A percentile compares a stretch with the other conserved stretches of the same genome.
Conservation (phyloP, 345 rosid species). For the Moricandia moricandioides region DNA sequence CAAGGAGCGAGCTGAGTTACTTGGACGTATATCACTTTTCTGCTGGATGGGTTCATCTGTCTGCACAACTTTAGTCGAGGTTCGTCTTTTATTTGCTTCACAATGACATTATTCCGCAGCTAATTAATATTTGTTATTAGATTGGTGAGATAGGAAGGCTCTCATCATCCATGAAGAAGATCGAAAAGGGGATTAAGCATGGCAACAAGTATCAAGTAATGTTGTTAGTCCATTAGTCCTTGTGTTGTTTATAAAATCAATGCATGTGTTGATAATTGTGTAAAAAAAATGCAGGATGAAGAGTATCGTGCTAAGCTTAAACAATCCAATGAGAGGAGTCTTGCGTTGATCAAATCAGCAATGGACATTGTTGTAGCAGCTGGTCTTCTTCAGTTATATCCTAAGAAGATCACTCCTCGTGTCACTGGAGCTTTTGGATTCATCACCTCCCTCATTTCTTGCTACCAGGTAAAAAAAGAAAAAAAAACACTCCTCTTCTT, state of each 20-base stretch:
- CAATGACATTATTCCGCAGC: neutral
- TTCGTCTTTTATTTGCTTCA: constrained; percentile 35
- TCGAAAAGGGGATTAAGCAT: constrained; percentile 68
- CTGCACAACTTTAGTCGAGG: constrained; percentile 90
- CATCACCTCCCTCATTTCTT: constrained; percentile 74
- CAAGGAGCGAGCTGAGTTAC: constrained; percentile 81
- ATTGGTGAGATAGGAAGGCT: constrained; percentile 91
- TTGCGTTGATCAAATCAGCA: constrained; percentile 77
- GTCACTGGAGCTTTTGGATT: constrained; percentile 91
- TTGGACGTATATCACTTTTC: constrained; percentile 90
- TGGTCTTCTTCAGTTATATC: constrained; percentile 88
- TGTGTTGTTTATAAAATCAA: neutral
- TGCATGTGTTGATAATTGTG: neutral
- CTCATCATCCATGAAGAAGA: constrained; percentile 74
- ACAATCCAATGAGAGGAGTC: constrained; percentile 77
- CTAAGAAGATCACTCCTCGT: constrained; percentile 88
- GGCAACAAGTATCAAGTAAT: constrained; percentile 69
- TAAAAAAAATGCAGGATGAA: constrained; percentile 53
- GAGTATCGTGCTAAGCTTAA: constrained; percentile 68
- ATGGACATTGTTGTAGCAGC: constrained; percentile 92
- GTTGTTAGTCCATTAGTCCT: neutral
- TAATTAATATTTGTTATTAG: constrained; percentile 39
- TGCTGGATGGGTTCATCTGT: constrained; percentile 97
- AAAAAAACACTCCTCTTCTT: neutral
- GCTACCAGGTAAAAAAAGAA: constrained; percentile 76